These are phyloP conservation scores for Heritiera littoralis DNA, from an alignment of 345 rosid species.

Conservation along the genomic window DNA sequence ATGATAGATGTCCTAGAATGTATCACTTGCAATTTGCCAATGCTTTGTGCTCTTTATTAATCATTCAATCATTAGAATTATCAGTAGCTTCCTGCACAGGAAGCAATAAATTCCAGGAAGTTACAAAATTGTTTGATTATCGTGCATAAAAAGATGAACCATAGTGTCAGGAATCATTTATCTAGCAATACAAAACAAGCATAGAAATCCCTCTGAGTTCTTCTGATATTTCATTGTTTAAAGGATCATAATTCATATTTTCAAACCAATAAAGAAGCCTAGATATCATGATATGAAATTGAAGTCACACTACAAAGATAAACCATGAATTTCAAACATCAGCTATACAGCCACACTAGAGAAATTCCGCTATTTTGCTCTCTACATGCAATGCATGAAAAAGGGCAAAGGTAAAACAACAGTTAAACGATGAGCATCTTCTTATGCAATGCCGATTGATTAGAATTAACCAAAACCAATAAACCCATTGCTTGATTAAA, in stretches of 20 bases:
- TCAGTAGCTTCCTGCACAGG: not conserved
- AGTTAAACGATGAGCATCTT: not conserved
- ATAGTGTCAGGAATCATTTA: not conserved
- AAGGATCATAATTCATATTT: not conserved
- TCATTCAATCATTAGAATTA: not conserved
- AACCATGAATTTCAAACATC: not conserved
- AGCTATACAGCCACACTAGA: not conserved
- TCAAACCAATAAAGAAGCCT: not conserved
- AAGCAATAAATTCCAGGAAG: not conserved
- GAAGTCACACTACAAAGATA: too few relatives aligned
- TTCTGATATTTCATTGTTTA: not conserved
- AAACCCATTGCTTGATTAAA: not conserved
- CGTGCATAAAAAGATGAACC: not conserved
- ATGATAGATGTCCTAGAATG: constrained; percentile 12
- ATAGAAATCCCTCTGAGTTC: not conserved
- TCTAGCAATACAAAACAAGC: not conserved
- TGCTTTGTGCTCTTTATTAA: not conserved
- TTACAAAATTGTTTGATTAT: not conserved
- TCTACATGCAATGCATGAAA: not conserved
- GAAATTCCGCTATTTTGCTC: not conserved
- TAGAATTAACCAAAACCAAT: not conserved
- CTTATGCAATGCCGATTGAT: not conserved
- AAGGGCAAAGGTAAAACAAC: not conserved
- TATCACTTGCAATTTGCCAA: not conserved
- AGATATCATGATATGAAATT: not conserved